A percentile compares a stretch with the other conserved stretches of the same genome.
These are phyloP conservation scores for Codiaeum variegatum DNA, from an alignment of 441 rosid genomes.

Conservation along the genomic window DNA sequence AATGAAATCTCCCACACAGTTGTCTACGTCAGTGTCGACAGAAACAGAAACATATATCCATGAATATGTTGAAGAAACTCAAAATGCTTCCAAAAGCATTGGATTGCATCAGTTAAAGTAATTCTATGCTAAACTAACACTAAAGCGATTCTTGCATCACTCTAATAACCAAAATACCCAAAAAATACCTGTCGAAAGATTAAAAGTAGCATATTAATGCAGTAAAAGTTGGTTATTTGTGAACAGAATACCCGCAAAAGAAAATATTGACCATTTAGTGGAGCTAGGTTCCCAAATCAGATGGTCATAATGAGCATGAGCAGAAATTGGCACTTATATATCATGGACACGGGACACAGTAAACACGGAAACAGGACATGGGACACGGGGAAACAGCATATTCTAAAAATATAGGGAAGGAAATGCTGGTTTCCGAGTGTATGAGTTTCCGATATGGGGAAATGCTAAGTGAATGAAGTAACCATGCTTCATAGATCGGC, in stretches of 20 bases:
- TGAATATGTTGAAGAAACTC: background rate
- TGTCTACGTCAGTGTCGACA: background rate
- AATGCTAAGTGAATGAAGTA: no score
- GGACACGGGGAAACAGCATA: no score
- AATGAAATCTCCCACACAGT: background rate
- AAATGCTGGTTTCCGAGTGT: no score
- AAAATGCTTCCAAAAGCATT: no score
- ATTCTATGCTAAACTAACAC: no score
- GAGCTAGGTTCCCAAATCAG: background rate
- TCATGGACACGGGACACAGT: no score
- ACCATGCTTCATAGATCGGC: background rate
- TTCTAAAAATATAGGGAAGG: no score
- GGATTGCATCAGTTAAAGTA: no score
- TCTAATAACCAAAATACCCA: no score
- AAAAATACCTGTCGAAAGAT: background rate
- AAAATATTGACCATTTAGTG: background rate
- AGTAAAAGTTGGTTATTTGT: background rate
- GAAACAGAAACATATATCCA: background rate
- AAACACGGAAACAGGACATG: no score
- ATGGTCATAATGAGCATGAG: background rate
- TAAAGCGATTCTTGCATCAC: no score
- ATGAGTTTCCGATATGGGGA: no score
- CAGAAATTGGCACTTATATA: background rate
- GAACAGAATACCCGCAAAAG: background rate
- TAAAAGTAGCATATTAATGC: background rate